Evolutionary conservation across 768 basidiomycete species (phyloP).

Genomic region (Piloderma croceum): DNA sequence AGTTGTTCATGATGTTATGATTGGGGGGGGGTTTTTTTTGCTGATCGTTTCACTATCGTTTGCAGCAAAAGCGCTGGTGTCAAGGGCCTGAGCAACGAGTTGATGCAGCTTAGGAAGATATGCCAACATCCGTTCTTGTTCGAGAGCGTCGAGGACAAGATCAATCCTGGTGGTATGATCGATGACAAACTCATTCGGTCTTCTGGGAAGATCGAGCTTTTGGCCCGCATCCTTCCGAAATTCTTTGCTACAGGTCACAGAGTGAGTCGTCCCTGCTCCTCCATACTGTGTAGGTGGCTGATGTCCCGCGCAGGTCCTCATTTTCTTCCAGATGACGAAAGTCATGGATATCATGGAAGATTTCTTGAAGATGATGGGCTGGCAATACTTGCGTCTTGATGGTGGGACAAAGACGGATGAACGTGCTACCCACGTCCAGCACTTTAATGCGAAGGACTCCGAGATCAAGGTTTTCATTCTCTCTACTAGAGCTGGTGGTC

Average conservation of each 20-base stretch:
- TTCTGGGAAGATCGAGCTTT: conserved; percentile 90
- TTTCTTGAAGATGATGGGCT: conserved; percentile 81
- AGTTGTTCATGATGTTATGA: conserved; percentile 19
- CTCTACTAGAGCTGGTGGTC: conserved; percentile 89
- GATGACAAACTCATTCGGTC: conserved; percentile 82
- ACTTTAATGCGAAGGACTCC: conserved; percentile 87
- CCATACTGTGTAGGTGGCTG: background rate
- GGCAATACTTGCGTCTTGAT: conserved; percentile 88
- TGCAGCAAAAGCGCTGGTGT: conserved; percentile 68
- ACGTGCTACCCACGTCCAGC: conserved; percentile 77
- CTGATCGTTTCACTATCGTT: conserved; percentile 7
- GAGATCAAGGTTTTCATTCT: conserved; percentile 90
- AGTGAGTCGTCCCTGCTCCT: conserved; percentile 34
- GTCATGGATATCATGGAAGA: conserved; percentile 99
- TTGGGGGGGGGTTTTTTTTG: background rate
- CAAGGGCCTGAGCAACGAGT: conserved; percentile 87
- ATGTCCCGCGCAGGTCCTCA: conserved; percentile 61
- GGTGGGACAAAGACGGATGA: conserved; percentile 96
- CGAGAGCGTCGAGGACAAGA: conserved; percentile 89
- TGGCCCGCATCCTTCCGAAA: conserved; percentile 89
- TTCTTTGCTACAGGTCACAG: conserved; percentile 90
- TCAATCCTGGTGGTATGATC: conserved; percentile 76
- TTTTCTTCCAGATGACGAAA: conserved; percentile 99
- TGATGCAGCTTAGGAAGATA: conserved; percentile 97
- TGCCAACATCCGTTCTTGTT: conserved; percentile 98